Percentiles rank a stretch among this genome's conserved stretches.
These are phyloP conservation scores for Venturia carpophila DNA, from an alignment of 2,329 filamentous ascomycete species.

Conservation along the genomic window DNA sequence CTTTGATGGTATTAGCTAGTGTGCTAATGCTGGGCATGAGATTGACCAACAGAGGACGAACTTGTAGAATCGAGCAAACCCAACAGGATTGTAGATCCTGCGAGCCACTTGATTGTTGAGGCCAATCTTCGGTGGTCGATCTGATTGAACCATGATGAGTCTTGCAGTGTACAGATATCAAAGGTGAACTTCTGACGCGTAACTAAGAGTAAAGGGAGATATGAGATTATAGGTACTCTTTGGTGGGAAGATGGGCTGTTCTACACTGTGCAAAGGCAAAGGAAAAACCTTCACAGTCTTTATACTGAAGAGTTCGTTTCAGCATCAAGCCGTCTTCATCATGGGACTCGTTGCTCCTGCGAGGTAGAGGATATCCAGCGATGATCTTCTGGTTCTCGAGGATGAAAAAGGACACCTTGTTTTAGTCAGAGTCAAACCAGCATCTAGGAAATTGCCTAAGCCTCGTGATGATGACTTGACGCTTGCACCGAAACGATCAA, in stretches of 20 bases:
- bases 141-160: slow-evolving; percentile 3
- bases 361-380: background rate
- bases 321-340: background rate
- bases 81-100: slow-evolving; percentile 41
- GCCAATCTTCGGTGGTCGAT: background rate
- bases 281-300: background rate
- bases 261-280: background rate
- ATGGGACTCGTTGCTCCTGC: background rate
- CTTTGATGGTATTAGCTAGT: slow-evolving; percentile 21
- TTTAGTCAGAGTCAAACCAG: background rate
- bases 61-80: slow-evolving; percentile 52
- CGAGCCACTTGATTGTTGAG: slow-evolving; percentile 8
- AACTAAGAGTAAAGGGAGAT: background rate
- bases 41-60: slow-evolving; percentile 41
- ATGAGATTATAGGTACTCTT: background rate
- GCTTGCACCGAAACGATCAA: background rate
- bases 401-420: background rate
- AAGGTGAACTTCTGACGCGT: background rate
- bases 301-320: background rate
- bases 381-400: background rate
- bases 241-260: background rate
- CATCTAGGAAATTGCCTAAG: background rate
- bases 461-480: background rate
- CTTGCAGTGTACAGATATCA: background rate
- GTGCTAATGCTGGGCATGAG: background rate